A percentile compares a stretch with the other conserved stretches of the same genome.
These are phyloP conservation scores for Aspergillus conjunctus DNA, from an alignment of 495 filamentous ascomycete species.

Conservation along the genomic window DNA sequence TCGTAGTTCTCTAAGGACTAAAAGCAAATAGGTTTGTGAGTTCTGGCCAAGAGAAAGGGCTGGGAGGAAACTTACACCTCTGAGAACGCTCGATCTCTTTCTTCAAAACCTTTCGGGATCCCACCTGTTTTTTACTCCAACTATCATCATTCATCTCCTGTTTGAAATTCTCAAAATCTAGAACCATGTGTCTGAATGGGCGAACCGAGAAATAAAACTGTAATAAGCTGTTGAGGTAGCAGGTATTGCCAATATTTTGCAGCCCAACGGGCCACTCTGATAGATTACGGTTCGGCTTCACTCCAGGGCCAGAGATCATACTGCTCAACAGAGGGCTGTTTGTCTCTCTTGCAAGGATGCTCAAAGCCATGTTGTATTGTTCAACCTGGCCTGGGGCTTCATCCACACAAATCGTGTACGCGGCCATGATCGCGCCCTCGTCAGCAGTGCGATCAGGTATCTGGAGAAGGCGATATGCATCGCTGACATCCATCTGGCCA, in stretches of 20 bases:
- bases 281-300: slow-evolving; percentile 37
- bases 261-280: slow-evolving; percentile 76
- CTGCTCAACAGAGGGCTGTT: slow-evolving; percentile 45
- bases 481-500: slow-evolving; percentile 58
- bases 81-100: slow-evolving; percentile 69
- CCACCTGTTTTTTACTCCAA: slow-evolving; percentile 65
- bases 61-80: slow-evolving; percentile 58
- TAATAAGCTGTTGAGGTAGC: slow-evolving; percentile 94
- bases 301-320: slow-evolving; percentile 37
- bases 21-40: not conserved
- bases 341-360: slow-evolving; percentile 52
- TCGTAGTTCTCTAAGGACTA: slow-evolving; percentile 73
- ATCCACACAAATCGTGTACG: slow-evolving; percentile 51
- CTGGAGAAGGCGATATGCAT: slow-evolving; percentile 59
- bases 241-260: slow-evolving; percentile 93
- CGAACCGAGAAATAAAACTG: slow-evolving; percentile 94
- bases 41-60: not conserved
- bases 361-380: slow-evolving; percentile 51
- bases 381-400: slow-evolving; percentile 53
- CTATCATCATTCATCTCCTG: slow-evolving; percentile 63
- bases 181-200: slow-evolving; percentile 76
- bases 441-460: slow-evolving; percentile 56
- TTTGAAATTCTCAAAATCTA: slow-evolving; percentile 68
- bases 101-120: slow-evolving; percentile 57
- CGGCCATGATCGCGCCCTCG: slow-evolving; percentile 52